Evolutionary conservation across 805 yeast genomes (phyloP).

Genomic region (Jamesozyma lodderae): DNA sequence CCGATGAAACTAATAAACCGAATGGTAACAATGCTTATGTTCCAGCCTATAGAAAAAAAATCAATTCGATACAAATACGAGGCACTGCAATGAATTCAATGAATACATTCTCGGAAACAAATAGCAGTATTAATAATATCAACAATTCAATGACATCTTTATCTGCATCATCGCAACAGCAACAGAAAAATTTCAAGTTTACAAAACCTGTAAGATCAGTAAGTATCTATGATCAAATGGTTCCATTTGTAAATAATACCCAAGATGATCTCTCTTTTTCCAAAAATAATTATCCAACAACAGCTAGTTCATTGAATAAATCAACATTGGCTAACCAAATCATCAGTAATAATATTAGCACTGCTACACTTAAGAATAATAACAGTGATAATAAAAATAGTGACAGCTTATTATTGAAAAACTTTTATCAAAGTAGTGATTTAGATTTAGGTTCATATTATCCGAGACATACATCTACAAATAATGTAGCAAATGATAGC

Average conservation of each 20-base stretch:
- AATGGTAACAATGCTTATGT: conserved; percentile 20
- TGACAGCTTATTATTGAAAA: conserved; percentile 15
- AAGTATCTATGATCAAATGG: conserved; percentile 8
- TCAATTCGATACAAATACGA: conserved; percentile 15
- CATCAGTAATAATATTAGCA: too few species aligned
- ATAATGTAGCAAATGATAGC: background rate
- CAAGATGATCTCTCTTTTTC: too few species aligned
- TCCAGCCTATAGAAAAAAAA: conserved; percentile 33
- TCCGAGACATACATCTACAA: conserved; percentile 11
- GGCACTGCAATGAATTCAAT: background rate
- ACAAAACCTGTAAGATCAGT: background rate
- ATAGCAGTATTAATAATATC: background rate
- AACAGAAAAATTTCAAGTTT: background rate
- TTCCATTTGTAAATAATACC: conserved; percentile 5
- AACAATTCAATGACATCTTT: conserved; percentile 1
- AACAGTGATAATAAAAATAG: background rate
- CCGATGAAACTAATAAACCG: background rate
- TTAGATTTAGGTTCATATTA: conserved; percentile 26
- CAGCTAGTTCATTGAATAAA: too few species aligned
- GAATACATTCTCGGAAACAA: background rate
- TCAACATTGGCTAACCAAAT: too few species aligned
- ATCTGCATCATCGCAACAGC: conserved; percentile 1
- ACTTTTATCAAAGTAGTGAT: conserved; percentile 12
- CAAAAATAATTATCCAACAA: too few species aligned
- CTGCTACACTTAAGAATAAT: background rate